phyloP scores from a whole-genome alignment of 2,329 filamentous ascomycete species.

The Ceratocystis lukuohia region DNA sequence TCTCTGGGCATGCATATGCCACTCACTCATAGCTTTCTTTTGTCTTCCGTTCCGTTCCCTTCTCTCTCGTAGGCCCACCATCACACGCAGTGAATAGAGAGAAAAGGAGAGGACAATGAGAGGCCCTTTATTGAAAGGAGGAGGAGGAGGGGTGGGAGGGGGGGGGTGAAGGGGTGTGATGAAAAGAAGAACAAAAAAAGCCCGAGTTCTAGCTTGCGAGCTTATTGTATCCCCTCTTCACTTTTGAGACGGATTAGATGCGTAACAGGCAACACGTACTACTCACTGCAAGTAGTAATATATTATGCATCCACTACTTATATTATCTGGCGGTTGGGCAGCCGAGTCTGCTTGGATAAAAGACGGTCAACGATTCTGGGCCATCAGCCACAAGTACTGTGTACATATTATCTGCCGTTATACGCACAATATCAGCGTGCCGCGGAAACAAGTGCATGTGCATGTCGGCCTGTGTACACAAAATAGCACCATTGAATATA shows the following conservation, averaged over 20 bases:
- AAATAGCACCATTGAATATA: background rate
- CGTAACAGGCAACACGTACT: background rate
- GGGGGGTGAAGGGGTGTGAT: too few relatives aligned
- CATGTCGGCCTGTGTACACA: background rate
- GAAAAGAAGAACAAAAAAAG: background rate
- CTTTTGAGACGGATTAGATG: background rate
- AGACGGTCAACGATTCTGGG: background rate
- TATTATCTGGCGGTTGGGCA: background rate
- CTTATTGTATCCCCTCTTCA: background rate
- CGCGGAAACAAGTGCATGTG: background rate
- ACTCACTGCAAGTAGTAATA: background rate
- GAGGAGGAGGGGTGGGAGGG: too few relatives aligned
- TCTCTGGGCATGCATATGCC: background rate
- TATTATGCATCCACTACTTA: background rate
- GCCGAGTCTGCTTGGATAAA: background rate
- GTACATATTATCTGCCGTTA: background rate
- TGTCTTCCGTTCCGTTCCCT: background rate
- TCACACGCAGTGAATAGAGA: background rate
- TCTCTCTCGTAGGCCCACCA: background rate
- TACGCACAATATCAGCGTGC: background rate
- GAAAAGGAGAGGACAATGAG: too few relatives aligned
- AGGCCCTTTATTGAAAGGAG: too few relatives aligned
- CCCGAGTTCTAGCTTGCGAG: background rate
- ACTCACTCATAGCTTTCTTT: background rate
- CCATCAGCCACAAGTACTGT: background rate